phyloP scores from a whole-genome alignment of 345 rosid species.

The Eucalyptus cloeziana region DNA sequence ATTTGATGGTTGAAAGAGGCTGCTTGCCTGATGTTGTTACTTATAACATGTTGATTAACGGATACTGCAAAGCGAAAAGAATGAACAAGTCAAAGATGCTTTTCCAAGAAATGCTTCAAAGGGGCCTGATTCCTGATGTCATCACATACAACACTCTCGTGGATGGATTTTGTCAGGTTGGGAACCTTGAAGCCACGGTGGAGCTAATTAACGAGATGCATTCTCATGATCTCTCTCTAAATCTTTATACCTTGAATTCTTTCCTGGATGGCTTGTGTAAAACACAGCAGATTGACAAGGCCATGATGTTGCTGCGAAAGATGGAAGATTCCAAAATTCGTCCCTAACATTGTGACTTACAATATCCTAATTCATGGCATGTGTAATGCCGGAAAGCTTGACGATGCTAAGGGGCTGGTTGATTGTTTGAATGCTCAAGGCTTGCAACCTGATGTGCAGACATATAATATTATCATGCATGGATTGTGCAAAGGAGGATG shows the following conservation, averaged over 20 bases:
- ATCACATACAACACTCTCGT: not conserved
- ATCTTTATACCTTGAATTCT: not conserved
- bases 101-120: not conserved
- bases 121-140: not conserved
- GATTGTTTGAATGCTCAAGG: not conserved
- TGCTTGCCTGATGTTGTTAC: not conserved
- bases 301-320: not conserved
- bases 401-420: not conserved
- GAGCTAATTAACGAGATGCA: not conserved
- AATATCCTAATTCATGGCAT: not conserved
- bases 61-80: not conserved
- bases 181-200: not conserved
- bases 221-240: not conserved
- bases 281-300: not conserved
- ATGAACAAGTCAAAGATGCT: not conserved
- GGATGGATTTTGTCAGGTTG: not conserved
- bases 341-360: too few relatives aligned
- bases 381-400: not conserved
- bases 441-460: not conserved
- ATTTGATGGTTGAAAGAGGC: not conserved
- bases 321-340: not conserved
- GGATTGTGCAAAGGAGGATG: not conserved
- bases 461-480: not conserved
- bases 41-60: not conserved
- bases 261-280: not conserved